These are phyloP conservation scores for Candida hungchunana DNA, from an alignment of 805 yeast species.

Conservation along the genomic window DNA sequence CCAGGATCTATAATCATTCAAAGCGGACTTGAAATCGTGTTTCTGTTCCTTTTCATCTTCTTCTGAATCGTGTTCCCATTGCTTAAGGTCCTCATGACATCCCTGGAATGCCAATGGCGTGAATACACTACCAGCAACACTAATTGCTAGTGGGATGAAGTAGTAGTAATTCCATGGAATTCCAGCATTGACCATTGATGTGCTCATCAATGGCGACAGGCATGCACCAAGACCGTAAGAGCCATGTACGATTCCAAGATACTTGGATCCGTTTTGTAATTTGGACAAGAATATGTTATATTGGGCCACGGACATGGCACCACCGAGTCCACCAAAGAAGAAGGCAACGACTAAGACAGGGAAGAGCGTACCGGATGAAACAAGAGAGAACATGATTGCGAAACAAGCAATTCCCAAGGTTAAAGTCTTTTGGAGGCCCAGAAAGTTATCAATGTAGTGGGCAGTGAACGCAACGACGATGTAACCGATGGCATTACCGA, in stretches of 20 bases:
- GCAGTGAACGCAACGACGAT: conserved; percentile 46
- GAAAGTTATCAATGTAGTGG: conserved; percentile 36
- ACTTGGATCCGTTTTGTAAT: conserved; percentile 38
- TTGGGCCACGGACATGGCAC: conserved; percentile 46
- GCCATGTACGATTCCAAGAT: conserved; percentile 55
- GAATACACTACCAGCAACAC: conserved; percentile 30
- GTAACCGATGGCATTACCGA: conserved; percentile 54
- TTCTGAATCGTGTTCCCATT: conserved; percentile 17
- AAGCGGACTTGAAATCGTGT: conserved; percentile 30
- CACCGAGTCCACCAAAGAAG: conserved; percentile 56
- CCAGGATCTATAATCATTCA: conserved; percentile 45
- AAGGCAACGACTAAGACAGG: conserved; percentile 46
- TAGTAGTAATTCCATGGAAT: conserved; percentile 55
- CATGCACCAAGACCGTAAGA: conserved; percentile 64
- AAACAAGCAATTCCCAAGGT: conserved; percentile 36
- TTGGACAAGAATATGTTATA: conserved; percentile 49
- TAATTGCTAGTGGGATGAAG: conserved; percentile 44
- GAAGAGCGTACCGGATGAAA: conserved; percentile 45
- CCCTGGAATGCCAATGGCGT: conserved; percentile 41
- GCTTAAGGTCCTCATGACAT: conserved; percentile 37
- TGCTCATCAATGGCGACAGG: conserved; percentile 54
- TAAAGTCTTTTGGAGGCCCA: conserved; percentile 39
- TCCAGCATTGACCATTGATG: conserved; percentile 46
- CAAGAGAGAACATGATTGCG: conserved; percentile 39
- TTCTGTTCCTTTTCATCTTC: background rate